Conservation (phyloP, 169 alveolate species). For the Plasmodium berghei region DNA sequence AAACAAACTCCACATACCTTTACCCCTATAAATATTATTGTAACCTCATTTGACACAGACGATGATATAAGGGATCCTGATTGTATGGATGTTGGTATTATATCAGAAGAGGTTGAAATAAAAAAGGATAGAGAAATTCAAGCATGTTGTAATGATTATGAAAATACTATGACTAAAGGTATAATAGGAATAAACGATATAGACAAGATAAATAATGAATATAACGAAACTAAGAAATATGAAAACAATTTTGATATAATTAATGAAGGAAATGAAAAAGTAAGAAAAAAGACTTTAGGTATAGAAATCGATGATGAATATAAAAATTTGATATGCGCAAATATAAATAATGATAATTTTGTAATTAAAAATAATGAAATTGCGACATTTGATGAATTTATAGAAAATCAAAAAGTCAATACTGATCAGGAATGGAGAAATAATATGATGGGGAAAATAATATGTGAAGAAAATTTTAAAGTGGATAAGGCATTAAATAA, state of each 20-base stretch:
- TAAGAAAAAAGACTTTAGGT: constrained; percentile 11
- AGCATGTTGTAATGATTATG: not conserved
- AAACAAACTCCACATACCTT: constrained; percentile 14
- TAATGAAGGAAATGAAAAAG: not conserved
- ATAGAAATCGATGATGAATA: constrained; percentile 22
- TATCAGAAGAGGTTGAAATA: not conserved
- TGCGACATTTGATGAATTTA: constrained; percentile 37
- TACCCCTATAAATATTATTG: constrained; percentile 52
- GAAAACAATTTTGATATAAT: no score
- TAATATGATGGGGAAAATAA: no score
- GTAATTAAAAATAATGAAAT: constrained; percentile 65
- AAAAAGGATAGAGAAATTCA: not conserved
- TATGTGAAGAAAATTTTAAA: not conserved
- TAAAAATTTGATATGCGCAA: constrained; percentile 33
- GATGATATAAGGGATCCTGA: constrained; percentile 7
- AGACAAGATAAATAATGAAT: not conserved
- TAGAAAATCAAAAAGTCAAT: constrained; percentile 1
- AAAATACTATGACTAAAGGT: not conserved
- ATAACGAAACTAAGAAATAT: not conserved
- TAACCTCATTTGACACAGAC: constrained; percentile 57
- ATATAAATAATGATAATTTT: constrained; percentile 64
- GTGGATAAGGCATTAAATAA: not conserved
- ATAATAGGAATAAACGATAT: not conserved
- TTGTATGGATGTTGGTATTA: no score
- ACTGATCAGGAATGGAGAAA: constrained; percentile 6